Conservation (phyloP, 306 rosid genomes). For the Pterocarpus macrocarpus region DNA sequence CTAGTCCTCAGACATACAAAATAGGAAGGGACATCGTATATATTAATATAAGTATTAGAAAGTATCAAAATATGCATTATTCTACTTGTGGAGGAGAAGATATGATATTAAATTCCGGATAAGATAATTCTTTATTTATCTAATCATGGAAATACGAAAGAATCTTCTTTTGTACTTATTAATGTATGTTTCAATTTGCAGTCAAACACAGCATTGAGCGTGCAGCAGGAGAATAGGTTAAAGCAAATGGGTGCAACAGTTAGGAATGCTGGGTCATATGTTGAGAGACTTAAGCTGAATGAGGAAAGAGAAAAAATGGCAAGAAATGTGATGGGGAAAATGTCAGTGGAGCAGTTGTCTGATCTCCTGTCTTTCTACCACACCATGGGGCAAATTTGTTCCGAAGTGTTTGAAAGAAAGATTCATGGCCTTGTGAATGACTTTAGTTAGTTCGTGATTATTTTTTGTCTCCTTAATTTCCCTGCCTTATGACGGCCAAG, state of each 20-base stretch:
- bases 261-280: constrained; percentile 76
- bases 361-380: constrained; percentile 85
- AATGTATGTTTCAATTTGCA: constrained; percentile 35
- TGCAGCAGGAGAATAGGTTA: constrained; percentile 74
- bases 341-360: constrained; percentile 79
- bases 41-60: no score
- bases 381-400: constrained; percentile 79
- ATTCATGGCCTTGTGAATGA: constrained; percentile 45
- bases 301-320: constrained; percentile 72
- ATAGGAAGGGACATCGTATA: no score
- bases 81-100: no score
- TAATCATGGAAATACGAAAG: neutral
- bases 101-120: no score
- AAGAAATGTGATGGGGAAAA: constrained; percentile 75
- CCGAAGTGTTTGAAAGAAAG: constrained; percentile 71
- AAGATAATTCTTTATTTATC: no score
- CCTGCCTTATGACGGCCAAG: neutral
- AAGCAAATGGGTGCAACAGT: constrained; percentile 98
- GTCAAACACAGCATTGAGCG: constrained; percentile 81
- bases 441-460: constrained; percentile 40
- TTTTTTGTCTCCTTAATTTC: no score
- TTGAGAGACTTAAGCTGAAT: constrained; percentile 63
- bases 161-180: neutral
- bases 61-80: no score
- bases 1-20: no score